Evolutionary conservation across 805 yeast species (phyloP), one percentile per base, ranked within the genome.

Genomic region (Monosporozyma siamensis): DNA sequence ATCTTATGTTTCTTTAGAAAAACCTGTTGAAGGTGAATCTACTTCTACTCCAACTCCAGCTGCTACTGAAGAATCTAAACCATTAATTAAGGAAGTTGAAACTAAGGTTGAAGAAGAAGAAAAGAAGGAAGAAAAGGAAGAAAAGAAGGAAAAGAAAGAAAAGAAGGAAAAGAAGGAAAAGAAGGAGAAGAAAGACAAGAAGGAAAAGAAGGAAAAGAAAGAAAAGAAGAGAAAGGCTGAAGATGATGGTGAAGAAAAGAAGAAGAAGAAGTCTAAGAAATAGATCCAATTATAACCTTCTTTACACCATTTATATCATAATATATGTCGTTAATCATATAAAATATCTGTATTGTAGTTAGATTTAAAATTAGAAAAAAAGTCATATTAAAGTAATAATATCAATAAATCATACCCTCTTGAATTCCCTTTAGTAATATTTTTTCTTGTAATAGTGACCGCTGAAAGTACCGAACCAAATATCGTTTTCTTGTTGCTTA

Each of bases 1-100:
- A 55, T 79, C 77, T 39, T 92, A 90, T 65, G 83, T 81, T 53
- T 78, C 81, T 61, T 69, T 74, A 53, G 82, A 74, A 45, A 72
- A 70, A 40, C 80, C 82, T 39, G 44, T 34, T 23, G 36, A 41
- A 27, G 36, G 25, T 36, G 34, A 36, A 17, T 18, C 63, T 45
- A 71, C 71, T 31, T 48, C 59, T 21, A 52, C 75, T 57, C n/a
- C 34, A 5, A 25, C 38, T 18, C 30, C 48, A 29, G 53, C 55
- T 61, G 44, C 39, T 12, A 39, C 41, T 69, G 65, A 55, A 61
- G 45, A 46, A 26, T 18, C 75, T 58, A 39, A 32, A 23, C 42
- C 79, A 21, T 64, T 70, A 48, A 69, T 68, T 39, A 53, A 55
- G 44, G 66, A 59, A 41, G 61, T 60, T 38, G 62, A 59, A 43